Evolutionary conservation across 2,329 filamentous ascomycete genomes (phyloP), one percentile per base, ranked within the genome.

Genomic region (Diplodia corticola): DNA sequence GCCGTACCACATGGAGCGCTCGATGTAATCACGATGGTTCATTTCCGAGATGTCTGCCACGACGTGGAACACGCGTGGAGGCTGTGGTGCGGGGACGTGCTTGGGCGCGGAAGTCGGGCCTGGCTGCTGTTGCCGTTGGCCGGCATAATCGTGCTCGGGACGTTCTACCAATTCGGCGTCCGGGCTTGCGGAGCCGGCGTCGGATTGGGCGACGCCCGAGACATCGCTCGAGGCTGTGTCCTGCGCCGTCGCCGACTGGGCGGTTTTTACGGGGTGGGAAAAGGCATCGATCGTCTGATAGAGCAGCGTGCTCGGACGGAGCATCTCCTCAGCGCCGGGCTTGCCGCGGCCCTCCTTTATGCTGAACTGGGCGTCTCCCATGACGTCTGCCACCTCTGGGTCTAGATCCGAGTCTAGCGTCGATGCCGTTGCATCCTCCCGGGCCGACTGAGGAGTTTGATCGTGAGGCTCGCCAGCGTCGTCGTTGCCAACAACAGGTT

Each of bases 21-120:
- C 75, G 66, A 82, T 73, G 35, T 75, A 77, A 67, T 81, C 80
- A 53, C 77, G 74, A 68, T 82, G 80, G 20, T 79, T 71, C 37
- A 71, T 73, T 44, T 73, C 75, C 6, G 77, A 76, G 9, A 73
- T 71, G 68, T 80, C 78, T 46, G 80, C 70, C 17, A 74, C 75
- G 44, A 83, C 70, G 64, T 80, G 77, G 70, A 82, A 83, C 71
- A 72, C 76, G 61, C 74, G 75, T 20, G 73, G 70, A 33, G 70
- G 73, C n/a, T 37, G 60, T 65, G 57, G 26, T 57, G 67, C n/a
- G 57, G 70, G 30, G 44, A 28, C 20, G 55, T 40, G 59, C 30
- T 28, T 26, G 40, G 20, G 15, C 71, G 69, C 7, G 68, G 17
- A n/a, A 67, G 54, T 35, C 48, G 55, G 35, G 35, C 26, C 48